Conservation (phyloP, 73 alveolate genomes). For the Symbiodinium natans region DNA sequence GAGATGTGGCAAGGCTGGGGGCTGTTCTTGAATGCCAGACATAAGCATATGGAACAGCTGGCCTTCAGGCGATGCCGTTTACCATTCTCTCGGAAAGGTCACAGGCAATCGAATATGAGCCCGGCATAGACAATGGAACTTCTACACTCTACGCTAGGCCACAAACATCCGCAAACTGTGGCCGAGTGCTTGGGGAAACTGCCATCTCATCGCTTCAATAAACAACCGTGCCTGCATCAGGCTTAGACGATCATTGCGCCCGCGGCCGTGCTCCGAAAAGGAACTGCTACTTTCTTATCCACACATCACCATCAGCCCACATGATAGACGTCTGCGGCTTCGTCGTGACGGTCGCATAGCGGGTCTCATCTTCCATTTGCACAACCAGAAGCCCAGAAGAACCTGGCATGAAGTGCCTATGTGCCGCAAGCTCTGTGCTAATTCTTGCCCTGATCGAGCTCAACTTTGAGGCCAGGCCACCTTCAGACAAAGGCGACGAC, state of each 20-base stretch:
- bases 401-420: background rate
- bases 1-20: background rate
- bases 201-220: too few relatives aligned
- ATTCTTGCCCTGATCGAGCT: too few relatives aligned
- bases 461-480: background rate
- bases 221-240: too few relatives aligned
- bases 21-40: background rate
- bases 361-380: slow-evolving; percentile 69
- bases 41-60: background rate
- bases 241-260: too few relatives aligned
- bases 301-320: slow-evolving; percentile 90
- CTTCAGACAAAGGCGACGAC: slow-evolving; percentile 65
- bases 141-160: too few relatives aligned
- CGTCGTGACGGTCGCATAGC: slow-evolving; percentile 64
- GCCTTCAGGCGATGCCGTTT: background rate
- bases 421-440: too few relatives aligned
- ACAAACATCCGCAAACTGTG: too few relatives aligned
- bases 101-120: too few relatives aligned
- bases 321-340: slow-evolving; percentile 54
- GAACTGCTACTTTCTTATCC: slow-evolving; percentile 49
- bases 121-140: too few relatives aligned
- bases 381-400: slow-evolving; percentile 41
- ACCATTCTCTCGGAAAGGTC: too few relatives aligned
- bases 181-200: background rate
- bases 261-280: too few relatives aligned